These are phyloP conservation scores for Vitis hybrid DNA, from an alignment of 177 flowering plant species.

Conservation along the genomic window DNA sequence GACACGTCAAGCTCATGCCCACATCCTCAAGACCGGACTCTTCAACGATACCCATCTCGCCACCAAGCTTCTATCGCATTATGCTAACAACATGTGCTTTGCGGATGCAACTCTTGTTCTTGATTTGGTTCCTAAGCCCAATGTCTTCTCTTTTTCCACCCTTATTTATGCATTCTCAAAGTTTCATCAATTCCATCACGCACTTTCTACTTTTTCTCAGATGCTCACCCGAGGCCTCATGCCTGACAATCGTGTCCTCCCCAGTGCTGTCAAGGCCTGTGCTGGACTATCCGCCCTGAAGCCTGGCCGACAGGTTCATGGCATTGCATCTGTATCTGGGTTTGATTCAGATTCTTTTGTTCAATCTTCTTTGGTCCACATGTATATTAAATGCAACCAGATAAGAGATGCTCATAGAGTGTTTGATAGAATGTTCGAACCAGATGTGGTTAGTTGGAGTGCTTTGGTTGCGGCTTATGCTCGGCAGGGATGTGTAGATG, in stretches of 20 bases:
- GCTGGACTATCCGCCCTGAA: slow-evolving; percentile 33
- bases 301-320: slow-evolving; percentile 54
- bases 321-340: slow-evolving; percentile 43
- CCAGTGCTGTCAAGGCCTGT: slow-evolving; percentile 67
- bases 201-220: slow-evolving; percentile 32
- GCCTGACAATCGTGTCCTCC: slow-evolving; percentile 54
- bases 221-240: slow-evolving; percentile 43
- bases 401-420: slow-evolving; percentile 49
- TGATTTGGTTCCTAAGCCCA: slow-evolving; percentile 31
- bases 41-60: slow-evolving; percentile 25
- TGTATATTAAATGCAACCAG: slow-evolving; percentile 58
- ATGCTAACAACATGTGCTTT: slow-evolving; percentile 41
- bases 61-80: slow-evolving; percentile 40
- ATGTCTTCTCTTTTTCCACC: slow-evolving; percentile 44
- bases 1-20: slow-evolving; percentile 54
- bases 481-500: slow-evolving; percentile 35
- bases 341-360: slow-evolving; percentile 51
- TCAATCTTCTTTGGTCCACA: slow-evolving; percentile 56
- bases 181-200: slow-evolving; percentile 22
- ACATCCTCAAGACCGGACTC: slow-evolving; percentile 46
- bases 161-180: slow-evolving; percentile 56
- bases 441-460: slow-evolving; percentile 66
- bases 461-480: slow-evolving; percentile 71
- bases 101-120: slow-evolving; percentile 47
- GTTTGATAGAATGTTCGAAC: slow-evolving; percentile 50